A percentile compares a stretch with the other conserved stretches of the same genome.
These are phyloP conservation scores for Cordyceps fumosorosea DNA, from an alignment of 2,329 filamentous ascomycete species.

Conservation along the genomic window DNA sequence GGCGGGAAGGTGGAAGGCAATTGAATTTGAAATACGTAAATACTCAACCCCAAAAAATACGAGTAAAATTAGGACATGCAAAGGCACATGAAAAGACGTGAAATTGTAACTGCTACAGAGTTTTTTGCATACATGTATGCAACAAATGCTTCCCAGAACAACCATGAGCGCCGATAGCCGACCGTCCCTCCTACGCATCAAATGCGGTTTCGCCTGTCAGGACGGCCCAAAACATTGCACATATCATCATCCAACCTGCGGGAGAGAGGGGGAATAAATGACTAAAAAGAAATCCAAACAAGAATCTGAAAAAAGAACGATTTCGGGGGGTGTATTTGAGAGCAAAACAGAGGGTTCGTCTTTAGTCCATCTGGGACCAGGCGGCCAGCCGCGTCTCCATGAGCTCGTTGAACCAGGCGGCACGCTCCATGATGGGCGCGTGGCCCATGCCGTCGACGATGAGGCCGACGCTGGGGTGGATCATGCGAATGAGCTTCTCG, in stretches of 20 bases:
- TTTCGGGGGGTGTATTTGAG: too few species aligned
- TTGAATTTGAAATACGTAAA: neutral
- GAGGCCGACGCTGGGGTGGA: slow-evolving; percentile 54
- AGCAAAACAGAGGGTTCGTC: neutral
- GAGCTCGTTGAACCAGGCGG: slow-evolving; percentile 59
- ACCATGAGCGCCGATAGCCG: neutral
- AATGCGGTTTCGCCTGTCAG: neutral
- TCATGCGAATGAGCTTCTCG: slow-evolving; percentile 55
- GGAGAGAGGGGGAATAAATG: neutral
- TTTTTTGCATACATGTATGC: neutral
- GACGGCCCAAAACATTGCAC: neutral
- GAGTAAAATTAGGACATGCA: neutral
- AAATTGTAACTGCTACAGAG: slow-evolving; percentile 4
- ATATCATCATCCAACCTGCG: neutral
- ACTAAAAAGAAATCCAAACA: neutral
- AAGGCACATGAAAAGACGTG: neutral
- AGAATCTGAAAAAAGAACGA: neutral
- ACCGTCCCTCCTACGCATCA: neutral
- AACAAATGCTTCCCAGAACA: neutral
- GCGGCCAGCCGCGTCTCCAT: slow-evolving; percentile 51
- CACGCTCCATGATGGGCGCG: slow-evolving; percentile 65
- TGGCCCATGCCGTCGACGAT: slow-evolving; percentile 71
- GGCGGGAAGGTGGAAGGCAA: neutral
- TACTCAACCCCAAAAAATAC: neutral
- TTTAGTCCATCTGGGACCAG: slow-evolving; percentile 37